phyloP scores from a whole-genome alignment of 306 rosid species.

The Abrus pulchellus region DNA sequence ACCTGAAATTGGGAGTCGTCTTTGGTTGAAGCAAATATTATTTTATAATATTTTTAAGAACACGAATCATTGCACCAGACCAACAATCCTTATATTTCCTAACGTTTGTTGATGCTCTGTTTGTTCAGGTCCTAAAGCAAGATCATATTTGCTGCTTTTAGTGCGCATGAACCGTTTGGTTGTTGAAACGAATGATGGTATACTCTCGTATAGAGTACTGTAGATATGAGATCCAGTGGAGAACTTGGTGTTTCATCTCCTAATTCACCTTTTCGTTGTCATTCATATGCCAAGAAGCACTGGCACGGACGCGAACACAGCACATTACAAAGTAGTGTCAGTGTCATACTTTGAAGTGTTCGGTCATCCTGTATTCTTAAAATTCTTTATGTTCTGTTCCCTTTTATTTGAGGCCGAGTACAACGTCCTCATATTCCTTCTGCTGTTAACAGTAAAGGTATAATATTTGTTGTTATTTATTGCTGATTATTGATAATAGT shows the following conservation, averaged over 20 bases:
- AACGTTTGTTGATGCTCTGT: constrained; percentile 22
- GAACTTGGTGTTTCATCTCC: constrained; percentile 21
- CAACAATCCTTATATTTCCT: neutral
- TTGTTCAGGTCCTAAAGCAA: constrained; percentile 60
- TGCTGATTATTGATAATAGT: neutral
- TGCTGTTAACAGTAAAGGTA: neutral
- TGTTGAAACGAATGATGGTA: constrained; percentile 57
- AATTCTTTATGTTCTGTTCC: neutral
- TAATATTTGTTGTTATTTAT: neutral
- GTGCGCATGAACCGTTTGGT: constrained; percentile 62
- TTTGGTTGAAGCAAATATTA: constrained; percentile 26
- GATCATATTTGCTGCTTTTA: constrained; percentile 61
- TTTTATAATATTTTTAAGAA: neutral
- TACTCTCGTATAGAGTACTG: constrained; percentile 56
- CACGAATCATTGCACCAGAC: neutral
- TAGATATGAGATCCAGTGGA: constrained; percentile 41
- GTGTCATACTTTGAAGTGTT: neutral
- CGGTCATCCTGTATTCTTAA: neutral
- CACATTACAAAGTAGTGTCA: neutral
- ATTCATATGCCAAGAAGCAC: neutral
- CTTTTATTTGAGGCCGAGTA: neutral
- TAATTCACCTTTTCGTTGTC: constrained; percentile 1
- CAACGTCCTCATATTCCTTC: constrained; percentile 5
- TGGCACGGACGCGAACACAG: neutral
- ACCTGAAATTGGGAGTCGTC: neutral